Base-by-base conservation (phyloP, 2,329 filamentous ascomycete species). In the Claviceps sp. region DNA sequence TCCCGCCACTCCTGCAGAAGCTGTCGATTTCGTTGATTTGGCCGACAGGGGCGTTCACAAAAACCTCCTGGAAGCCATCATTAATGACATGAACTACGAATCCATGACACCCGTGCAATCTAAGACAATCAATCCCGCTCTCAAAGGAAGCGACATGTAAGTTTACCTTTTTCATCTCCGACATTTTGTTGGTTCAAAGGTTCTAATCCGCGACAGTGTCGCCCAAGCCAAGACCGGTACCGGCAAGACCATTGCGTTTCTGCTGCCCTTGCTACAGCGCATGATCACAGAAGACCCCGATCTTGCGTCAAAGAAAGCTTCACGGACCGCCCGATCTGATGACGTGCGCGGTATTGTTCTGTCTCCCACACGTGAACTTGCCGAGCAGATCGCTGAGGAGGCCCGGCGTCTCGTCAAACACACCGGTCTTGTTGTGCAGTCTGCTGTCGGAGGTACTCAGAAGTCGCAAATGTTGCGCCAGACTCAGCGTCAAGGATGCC, bases 151-250 rank as follows among this genome's bases (percentile, higher is more conserved):
- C 55, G 91, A 96, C 67, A 76, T 95, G 87, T 91, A 77, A 72
- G 85, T 70, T 52, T 14, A 13, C 11, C n/a, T n/a, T 24, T 13
- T 47, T 44, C 44, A 39, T 37, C 10, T 14, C 8, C 16, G 22
- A 37, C 19, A 11, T 14, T 17, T 3, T 34, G 26, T 19, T 24
- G 17, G 5, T 41, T 24, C 22, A 4, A 38, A 19, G 39, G 5
- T 26, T 51, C 40, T 51, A 37, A 56, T 56, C 61, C 63, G 65
- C 50, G 39, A 55, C 62, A 88, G 85, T 60, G 77, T 97, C 58
- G 93, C 91, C 47, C 93, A 97, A 72, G 93, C 93, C 54, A 95
- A 88, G 71, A 98, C 93, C 8, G 93, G 93, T 65, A 97, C 93
- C 4, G 93, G 93, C 65, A 98, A 98, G 72, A 98, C 93, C 0